Base-by-base conservation (phyloP, 345 rosid species). In the Cardamine chenopodiifolia region DNA sequence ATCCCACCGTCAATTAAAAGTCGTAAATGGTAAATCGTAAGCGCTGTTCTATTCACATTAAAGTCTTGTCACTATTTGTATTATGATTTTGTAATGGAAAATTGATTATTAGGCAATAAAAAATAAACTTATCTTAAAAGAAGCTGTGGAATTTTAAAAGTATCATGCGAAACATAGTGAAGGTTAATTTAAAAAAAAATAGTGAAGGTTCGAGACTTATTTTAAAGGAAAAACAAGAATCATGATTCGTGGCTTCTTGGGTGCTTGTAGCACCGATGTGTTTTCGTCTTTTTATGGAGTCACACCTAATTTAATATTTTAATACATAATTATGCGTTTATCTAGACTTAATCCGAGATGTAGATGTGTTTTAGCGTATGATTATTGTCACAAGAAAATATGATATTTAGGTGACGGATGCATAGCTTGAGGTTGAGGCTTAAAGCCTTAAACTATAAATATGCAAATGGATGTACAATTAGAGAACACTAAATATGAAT, bases 211-310 rank as follows among this genome's bases (percentile, higher is more conserved):
- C 40, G 20, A 61, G 52, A 61, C 60, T 62, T 72, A 61, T 70
- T 31, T 37, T 19, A 72, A 72, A 28, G 34, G 55, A 34, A 40
- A 53, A 6, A 63, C 56, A 45, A 45, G 10, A 45, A 45, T 45
- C 50, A 63, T 54, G 70, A 53, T 44, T 63, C 70, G 64, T 73
- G 70, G 60, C 56, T 54, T 54, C 64, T 72, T 72, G 40, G 53
- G 76, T 72, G 77, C 70, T 63, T 40, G 13, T 20, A 53, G 56
- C 53, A 62, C 66, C 53, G 6, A 72, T 35, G 59, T 34, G n/a
- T 50, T 28, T 40, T 39, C 25, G 54, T 72, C 54, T 40, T 72
- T 52, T 26, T 52, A 14, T 39, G 69, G 62, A 62, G 53, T 52
- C 69, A 37, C 68, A 26, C 53, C 29, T 61, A 29, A 59, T 71